phyloP scores from a whole-genome alignment of 1,139 yeast genomes.

The Debaryomyces singareniensis region DNA sequence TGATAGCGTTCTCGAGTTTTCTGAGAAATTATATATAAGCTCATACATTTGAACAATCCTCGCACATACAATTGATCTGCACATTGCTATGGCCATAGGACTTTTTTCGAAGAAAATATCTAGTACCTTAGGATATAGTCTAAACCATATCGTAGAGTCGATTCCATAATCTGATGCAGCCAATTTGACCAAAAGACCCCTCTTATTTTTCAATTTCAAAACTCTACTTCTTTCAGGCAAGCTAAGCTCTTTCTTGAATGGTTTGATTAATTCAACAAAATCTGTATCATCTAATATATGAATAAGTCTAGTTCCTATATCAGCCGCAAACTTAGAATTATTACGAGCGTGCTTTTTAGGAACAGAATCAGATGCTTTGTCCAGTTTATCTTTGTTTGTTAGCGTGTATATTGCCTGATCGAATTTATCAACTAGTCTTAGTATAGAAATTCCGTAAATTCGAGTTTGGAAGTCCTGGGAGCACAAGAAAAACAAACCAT shows the following conservation, averaged over 20 bases:
- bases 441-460: constrained; percentile 64
- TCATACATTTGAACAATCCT: constrained; percentile 88
- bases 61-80: constrained; percentile 88
- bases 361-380: background rate
- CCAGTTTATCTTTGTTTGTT: constrained; percentile 18
- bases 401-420: constrained; percentile 70
- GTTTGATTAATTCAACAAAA: constrained; percentile 56
- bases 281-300: constrained; percentile 71
- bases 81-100: constrained; percentile 90
- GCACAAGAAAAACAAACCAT: constrained; percentile 85
- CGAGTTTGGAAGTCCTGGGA: constrained; percentile 79
- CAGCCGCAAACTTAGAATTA: constrained; percentile 73
- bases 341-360: constrained; percentile 43
- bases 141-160: constrained; percentile 92
- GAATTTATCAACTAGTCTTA: constrained; percentile 73
- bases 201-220: constrained; percentile 54
- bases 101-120: constrained; percentile 71
- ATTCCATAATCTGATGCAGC: constrained; percentile 94
- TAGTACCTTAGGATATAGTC: constrained; percentile 73
- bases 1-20: constrained; percentile 38
- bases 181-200: constrained; percentile 60
- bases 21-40: constrained; percentile 58
- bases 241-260: constrained; percentile 59
- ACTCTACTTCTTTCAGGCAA: constrained; percentile 76
- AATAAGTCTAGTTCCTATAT: constrained; percentile 70